Base-by-base conservation (phyloP, 208 protist genomes). In the Trypanosomatidae sp. region DNA sequence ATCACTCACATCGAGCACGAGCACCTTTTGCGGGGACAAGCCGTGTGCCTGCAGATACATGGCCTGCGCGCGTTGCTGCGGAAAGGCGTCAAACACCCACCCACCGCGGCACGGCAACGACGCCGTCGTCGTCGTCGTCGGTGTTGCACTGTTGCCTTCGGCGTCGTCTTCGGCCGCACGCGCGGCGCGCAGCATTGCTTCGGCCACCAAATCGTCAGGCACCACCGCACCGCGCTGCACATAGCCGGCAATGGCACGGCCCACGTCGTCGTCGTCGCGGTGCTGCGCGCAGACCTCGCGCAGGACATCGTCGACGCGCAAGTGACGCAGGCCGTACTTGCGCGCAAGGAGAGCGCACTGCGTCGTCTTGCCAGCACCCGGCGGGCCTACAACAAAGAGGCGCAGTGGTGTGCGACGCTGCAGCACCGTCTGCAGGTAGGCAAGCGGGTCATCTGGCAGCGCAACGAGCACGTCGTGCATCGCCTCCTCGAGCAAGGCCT, bases 341-440 rank as follows among this genome's bases (percentile, higher is more conserved):
- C 87, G 55, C 8, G 78, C 80, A 15, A 98, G 58, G 19, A 54
- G 39, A 3, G 69, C 63, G 5, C 70, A 84, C 49, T 95, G 78
- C 6, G 91, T 97, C 3, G 80, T 90, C 50, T 97, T 98, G 20
- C 95, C 95, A 43, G 69, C 70, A 11, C 80, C 91, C 0, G 86
- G 80, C 0, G 77, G 63, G 0, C 95, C 95, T 0, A 66, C 26
- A n/a, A 95, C 23, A 16, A 93, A 75, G 6, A 95, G 35, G 18
- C 66, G 66, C 10, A 83, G 46, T 1, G 63, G 67, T 0, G 69
- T 76, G 0, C 47, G 49, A 13, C 43, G 50, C 33, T 71, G 55
- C 21, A 91, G 61, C 11, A 52, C 40, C 22, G 55, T 33, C 26
- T 72, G 56, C 2, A 92, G 59, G 47, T 68, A 84, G 18, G 56